A percentile compares a stretch with the other conserved stretches of the same genome.
These are phyloP conservation scores for Discostella stelligeroides DNA, from an alignment of 108 stramenopile species.

Conservation along the genomic window DNA sequence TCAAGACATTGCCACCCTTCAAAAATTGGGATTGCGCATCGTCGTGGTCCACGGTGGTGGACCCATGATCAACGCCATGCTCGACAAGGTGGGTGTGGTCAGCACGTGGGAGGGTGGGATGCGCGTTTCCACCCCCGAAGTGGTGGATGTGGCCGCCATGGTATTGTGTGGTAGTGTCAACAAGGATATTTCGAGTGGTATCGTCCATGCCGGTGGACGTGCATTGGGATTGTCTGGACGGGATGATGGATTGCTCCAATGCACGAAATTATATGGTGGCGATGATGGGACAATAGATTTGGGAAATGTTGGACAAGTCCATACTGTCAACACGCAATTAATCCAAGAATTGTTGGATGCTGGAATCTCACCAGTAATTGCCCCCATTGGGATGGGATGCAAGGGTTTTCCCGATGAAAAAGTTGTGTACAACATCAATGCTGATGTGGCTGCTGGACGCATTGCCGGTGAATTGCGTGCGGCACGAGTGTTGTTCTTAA, in stretches of 20 bases:
- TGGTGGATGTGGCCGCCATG: slow-evolving; percentile 96
- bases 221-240: slow-evolving; percentile 92
- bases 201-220: slow-evolving; percentile 82
- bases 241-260: slow-evolving; percentile 87
- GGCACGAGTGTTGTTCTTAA: slow-evolving; percentile 90
- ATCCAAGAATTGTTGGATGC: slow-evolving; percentile 73
- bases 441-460: slow-evolving; percentile 95
- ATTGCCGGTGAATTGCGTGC: slow-evolving; percentile 92
- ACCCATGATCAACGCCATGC: slow-evolving; percentile 89
- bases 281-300: slow-evolving; percentile 58
- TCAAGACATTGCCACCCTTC: slow-evolving; percentile 82
- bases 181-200: slow-evolving; percentile 85
- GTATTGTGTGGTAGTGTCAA: slow-evolving; percentile 95
- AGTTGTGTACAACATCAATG: slow-evolving; percentile 95
- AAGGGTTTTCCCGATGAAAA: slow-evolving; percentile 63
- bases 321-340: slow-evolving; percentile 79
- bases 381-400: slow-evolving; percentile 92
- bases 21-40: slow-evolving; percentile 81
- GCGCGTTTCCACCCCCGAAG: slow-evolving; percentile 86
- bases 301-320: slow-evolving; percentile 92
- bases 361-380: slow-evolving; percentile 93
- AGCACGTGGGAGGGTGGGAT: slow-evolving; percentile 88
- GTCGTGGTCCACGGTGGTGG: slow-evolving; percentile 96
- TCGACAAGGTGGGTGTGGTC: slow-evolving; percentile 84
- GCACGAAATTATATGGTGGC: slow-evolving; percentile 62